Conservation (phyloP, 805 yeast species). For the Ogataea nonfermentans region DNA sequence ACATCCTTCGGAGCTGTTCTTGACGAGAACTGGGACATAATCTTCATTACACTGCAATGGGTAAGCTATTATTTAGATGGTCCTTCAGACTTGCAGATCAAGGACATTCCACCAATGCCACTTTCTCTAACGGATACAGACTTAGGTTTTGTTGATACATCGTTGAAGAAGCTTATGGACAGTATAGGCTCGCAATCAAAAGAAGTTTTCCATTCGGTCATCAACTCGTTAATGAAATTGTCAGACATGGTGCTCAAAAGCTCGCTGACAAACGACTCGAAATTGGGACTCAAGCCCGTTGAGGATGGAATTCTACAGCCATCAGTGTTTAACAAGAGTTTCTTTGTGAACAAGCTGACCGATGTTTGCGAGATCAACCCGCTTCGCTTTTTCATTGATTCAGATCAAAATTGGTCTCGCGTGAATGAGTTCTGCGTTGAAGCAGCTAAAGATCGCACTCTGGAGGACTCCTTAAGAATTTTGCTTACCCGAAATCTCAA, state of each 20-base stretch:
- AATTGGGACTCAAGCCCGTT: slow-evolving; percentile 23
- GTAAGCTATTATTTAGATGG: slow-evolving; percentile 70
- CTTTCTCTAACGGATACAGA: slow-evolving; percentile 47
- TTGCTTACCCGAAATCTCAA: slow-evolving; percentile 53
- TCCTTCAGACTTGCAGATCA: slow-evolving; percentile 41
- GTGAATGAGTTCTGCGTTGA: slow-evolving; percentile 46
- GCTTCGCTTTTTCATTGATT: slow-evolving; percentile 44
- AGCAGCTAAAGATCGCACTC: slow-evolving; percentile 42
- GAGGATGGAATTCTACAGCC: slow-evolving; percentile 24
- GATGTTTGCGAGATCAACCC: slow-evolving; percentile 53
- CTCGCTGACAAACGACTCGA: slow-evolving; percentile 6
- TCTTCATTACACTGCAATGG: slow-evolving; percentile 73
- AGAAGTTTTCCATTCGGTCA: slow-evolving; percentile 47
- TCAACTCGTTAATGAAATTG: slow-evolving; percentile 45
- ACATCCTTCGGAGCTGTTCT: slow-evolving; percentile 78
- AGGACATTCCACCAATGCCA: slow-evolving; percentile 43
- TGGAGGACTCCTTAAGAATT: slow-evolving; percentile 45
- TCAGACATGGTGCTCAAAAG: slow-evolving; percentile 32
- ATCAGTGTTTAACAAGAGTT: slow-evolving; percentile 57
- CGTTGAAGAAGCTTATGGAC: slow-evolving; percentile 60
- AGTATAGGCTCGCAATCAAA: slow-evolving; percentile 56
- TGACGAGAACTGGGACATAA: slow-evolving; percentile 61
- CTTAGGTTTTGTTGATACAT: slow-evolving; percentile 48
- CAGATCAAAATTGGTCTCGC: slow-evolving; percentile 45
- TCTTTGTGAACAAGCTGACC: slow-evolving; percentile 51